Conservation (phyloP, 352 stramenopile species). For the Phytophthora boehmeriae region DNA sequence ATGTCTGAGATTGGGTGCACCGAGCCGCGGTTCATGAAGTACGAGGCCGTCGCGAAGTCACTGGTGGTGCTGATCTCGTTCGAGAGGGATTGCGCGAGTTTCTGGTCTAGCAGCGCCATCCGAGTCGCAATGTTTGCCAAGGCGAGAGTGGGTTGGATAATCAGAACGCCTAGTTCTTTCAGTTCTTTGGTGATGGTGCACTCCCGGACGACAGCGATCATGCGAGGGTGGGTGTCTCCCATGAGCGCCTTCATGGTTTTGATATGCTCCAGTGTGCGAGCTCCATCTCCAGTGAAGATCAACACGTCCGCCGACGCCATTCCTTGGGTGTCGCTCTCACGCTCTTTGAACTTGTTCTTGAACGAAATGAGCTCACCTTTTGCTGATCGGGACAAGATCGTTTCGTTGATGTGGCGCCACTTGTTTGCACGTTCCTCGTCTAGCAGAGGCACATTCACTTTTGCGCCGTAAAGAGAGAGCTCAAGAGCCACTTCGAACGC, state of each 20-base stretch:
- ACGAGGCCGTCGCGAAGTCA: constrained; percentile 53
- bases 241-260: constrained; percentile 50
- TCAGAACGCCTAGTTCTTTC: constrained; percentile 54
- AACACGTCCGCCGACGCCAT: constrained; percentile 60
- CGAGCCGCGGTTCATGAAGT: constrained; percentile 52
- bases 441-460: constrained; percentile 64
- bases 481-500: constrained; percentile 71
- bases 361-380: constrained; percentile 72
- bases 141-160: constrained; percentile 67
- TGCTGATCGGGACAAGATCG: constrained; percentile 49
- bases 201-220: constrained; percentile 63
- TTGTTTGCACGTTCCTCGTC: constrained; percentile 62
- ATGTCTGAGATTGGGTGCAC: constrained; percentile 48
- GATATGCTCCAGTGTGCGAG: constrained; percentile 53
- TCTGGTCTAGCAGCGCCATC: constrained; percentile 62
- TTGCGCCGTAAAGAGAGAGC: constrained; percentile 65
- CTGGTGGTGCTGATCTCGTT: constrained; percentile 53
- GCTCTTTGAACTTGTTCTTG: constrained; percentile 64
- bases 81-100: constrained; percentile 42
- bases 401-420: constrained; percentile 65
- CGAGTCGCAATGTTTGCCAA: constrained; percentile 69
- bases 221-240: constrained; percentile 45
- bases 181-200: constrained; percentile 43
- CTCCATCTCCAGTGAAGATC: constrained; percentile 62
- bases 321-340: constrained; percentile 34